phyloP scores from a whole-genome alignment of 1,139 yeast genomes.

The Candida pseudoviswanathii region DNA sequence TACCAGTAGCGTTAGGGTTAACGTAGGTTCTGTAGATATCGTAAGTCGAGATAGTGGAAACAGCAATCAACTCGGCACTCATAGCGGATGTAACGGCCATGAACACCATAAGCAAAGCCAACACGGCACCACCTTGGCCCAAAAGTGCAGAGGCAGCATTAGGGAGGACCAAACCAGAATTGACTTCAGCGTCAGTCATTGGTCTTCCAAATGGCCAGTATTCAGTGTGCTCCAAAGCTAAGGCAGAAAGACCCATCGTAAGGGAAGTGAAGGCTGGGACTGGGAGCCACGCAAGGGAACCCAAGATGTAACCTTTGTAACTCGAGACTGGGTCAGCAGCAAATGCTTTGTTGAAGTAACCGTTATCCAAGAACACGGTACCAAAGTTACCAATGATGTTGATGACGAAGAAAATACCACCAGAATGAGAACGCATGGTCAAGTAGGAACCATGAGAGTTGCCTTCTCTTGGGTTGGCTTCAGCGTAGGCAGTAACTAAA shows the following conservation, averaged over 20 bases:
- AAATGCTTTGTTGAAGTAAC: slow-evolving; percentile 89
- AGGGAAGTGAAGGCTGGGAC: slow-evolving; percentile 82
- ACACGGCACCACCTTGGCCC: slow-evolving; percentile 87
- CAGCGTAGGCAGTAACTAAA: slow-evolving; percentile 57
- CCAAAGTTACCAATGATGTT: slow-evolving; percentile 88
- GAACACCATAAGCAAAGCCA: slow-evolving; percentile 73
- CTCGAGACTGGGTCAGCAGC: slow-evolving; percentile 85
- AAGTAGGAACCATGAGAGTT: slow-evolving; percentile 77
- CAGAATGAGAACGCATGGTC: slow-evolving; percentile 75
- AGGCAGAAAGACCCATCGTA: slow-evolving; percentile 80
- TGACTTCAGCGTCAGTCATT: slow-evolving; percentile 67
- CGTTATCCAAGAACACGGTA: slow-evolving; percentile 85
- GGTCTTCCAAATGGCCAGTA: slow-evolving; percentile 75
- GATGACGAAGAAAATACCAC: slow-evolving; percentile 83
- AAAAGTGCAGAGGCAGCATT: slow-evolving; percentile 83
- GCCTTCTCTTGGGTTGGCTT: slow-evolving; percentile 64
- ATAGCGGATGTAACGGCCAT: slow-evolving; percentile 82
- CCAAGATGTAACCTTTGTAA: slow-evolving; percentile 85
- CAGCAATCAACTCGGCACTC: slow-evolving; percentile 89
- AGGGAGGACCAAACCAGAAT: slow-evolving; percentile 82
- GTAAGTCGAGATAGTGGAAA: slow-evolving; percentile 80
- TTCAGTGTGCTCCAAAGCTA: slow-evolving; percentile 67
- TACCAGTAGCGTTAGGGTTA: slow-evolving; percentile 76
- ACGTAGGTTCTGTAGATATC: slow-evolving; percentile 81
- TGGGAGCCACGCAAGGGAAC: slow-evolving; percentile 93